Evolutionary conservation across 2,329 filamentous ascomycete genomes (phyloP), one percentile per base, ranked within the genome.

Genomic region (Pseudogymnoascus sp.): DNA sequence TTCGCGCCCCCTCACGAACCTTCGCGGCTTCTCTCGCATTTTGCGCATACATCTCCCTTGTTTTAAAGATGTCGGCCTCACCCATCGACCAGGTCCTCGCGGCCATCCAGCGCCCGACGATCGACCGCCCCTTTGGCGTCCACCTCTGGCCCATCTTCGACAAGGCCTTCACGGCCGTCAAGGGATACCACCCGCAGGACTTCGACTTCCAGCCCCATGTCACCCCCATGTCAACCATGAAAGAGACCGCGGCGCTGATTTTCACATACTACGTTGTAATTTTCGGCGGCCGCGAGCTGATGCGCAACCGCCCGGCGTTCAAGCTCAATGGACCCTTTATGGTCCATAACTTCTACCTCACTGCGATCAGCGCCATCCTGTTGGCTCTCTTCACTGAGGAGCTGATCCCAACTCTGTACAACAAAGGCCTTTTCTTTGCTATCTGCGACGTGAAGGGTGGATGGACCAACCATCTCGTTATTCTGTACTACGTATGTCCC

Each of bases 261-360:
- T 77, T 90, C 71, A 77, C 89, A 72, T 99, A 97, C 85, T 97
- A 97, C 75, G 77, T 88, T 67, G 79, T 96, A 76, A 94, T 97
- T 70, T 95, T 97, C 67, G 92, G 92, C 65, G 94, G 92, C 62
- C 84, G 92, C 65, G 90, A 95, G 76, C 73, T 91, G 68, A 97
- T 99, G 94, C 89, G 90, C 76, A 86, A 88, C 70, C 84, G 90
- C 64, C 81, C 86, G 71, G 81, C 92, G 19, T 87, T 94, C 78
- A 89, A 95, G 81, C 83, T 97, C 71, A 94, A 90, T 79, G 79
- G 82, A 13, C 78, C 94, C 61, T 97, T 97, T 81, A 89, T 96
- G 77, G 82, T 96, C 72, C 92, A 99, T 84, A 99, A 99, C 82
- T 87, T 97, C 70, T 85, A 92, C 78, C 79, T 99, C 71, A 97